Evolutionary conservation across 768 basidiomycete genomes (phyloP).

Genomic region (Leccinellum luteum): DNA sequence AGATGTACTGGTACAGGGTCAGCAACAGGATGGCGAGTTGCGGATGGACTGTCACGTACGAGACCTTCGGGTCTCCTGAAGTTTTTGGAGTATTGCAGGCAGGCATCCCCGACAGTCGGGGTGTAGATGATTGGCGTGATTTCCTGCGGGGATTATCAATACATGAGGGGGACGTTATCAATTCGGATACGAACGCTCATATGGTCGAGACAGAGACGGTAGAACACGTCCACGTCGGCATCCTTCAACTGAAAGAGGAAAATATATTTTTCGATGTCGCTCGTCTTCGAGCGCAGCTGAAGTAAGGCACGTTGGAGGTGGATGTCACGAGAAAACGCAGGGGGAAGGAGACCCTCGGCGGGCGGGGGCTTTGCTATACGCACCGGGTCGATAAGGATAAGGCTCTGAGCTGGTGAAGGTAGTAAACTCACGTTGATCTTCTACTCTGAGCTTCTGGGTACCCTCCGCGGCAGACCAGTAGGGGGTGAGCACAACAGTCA

Average conservation of each 20-base stretch:
- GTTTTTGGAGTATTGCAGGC: constrained; percentile 77
- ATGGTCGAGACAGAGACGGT: constrained; percentile 67
- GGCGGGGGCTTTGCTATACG: constrained; percentile 40
- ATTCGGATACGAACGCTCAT: constrained; percentile 38
- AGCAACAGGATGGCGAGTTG: not conserved
- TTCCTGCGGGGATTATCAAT: constrained; percentile 34
- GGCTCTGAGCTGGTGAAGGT: not conserved
- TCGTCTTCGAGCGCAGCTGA: constrained; percentile 76
- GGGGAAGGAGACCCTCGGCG: constrained; percentile 59
- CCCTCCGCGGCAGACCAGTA: constrained; percentile 61
- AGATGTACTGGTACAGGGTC: constrained; percentile 55
- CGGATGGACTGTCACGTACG: constrained; percentile 36
- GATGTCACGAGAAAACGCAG: constrained; percentile 47
- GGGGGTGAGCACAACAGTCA: constrained; percentile 68
- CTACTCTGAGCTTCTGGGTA: constrained; percentile 65
- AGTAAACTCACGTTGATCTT: constrained; percentile 44
- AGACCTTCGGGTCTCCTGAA: constrained; percentile 73
- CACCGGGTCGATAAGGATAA: constrained; percentile 2
- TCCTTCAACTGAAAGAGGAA: constrained; percentile 75
- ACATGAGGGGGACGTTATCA: not conserved
- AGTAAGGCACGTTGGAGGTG: constrained; percentile 59
- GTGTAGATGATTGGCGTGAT: constrained; percentile 85
- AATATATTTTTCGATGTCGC: constrained; percentile 79
- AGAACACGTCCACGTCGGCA: constrained; percentile 74
- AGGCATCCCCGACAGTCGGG: constrained; percentile 90